phyloP scores from a whole-genome alignment of 2,329 filamentous ascomycete genomes.

The Colletotrichum orbiculare region DNA sequence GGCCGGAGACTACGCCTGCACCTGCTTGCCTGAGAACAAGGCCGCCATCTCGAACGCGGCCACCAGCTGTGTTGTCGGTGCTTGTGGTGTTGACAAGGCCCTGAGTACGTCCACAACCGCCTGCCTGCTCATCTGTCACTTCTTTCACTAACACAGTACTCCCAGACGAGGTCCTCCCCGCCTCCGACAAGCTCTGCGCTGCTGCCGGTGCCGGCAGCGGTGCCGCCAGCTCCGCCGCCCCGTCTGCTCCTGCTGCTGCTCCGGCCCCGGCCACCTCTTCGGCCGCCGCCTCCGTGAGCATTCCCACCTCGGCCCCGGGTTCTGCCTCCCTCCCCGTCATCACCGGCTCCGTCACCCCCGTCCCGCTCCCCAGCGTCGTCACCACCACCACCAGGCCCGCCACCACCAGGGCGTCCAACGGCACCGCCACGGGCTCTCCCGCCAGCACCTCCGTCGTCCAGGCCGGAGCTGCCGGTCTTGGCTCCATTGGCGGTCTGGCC shows the following conservation, averaged over 20 bases:
- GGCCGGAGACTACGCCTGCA: slow-evolving; percentile 44
- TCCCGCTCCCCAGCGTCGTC: slow-evolving; percentile 19
- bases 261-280: slow-evolving; percentile 20
- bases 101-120: slow-evolving; percentile 47
- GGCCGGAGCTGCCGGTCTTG: slow-evolving; percentile 32
- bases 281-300: slow-evolving; percentile 20
- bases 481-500: slow-evolving; percentile 33
- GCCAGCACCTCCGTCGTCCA: slow-evolving; percentile 11
- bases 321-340: slow-evolving; percentile 12
- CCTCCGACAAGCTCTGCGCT: slow-evolving; percentile 49
- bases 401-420: slow-evolving; percentile 5
- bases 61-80: slow-evolving; percentile 49
- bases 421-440: slow-evolving; percentile 29
- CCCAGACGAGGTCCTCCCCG: slow-evolving; percentile 53
- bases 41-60: slow-evolving; percentile 44
- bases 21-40: slow-evolving; percentile 50
- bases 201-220: slow-evolving; percentile 24
- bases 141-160: slow-evolving; percentile 2
- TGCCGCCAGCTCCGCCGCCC: slow-evolving; percentile 9
- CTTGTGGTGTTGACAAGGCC: slow-evolving; percentile 51
- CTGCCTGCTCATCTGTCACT: too few relatives aligned
- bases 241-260: slow-evolving; percentile 7
- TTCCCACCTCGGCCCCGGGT: slow-evolving; percentile 21
- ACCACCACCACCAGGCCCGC: slow-evolving; percentile 29
- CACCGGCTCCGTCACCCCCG: slow-evolving; percentile 28